Evolutionary conservation across 1,139 yeast genomes (phyloP), one percentile per base, ranked within the genome.

Genomic region (Lodderomyces margitis): DNA sequence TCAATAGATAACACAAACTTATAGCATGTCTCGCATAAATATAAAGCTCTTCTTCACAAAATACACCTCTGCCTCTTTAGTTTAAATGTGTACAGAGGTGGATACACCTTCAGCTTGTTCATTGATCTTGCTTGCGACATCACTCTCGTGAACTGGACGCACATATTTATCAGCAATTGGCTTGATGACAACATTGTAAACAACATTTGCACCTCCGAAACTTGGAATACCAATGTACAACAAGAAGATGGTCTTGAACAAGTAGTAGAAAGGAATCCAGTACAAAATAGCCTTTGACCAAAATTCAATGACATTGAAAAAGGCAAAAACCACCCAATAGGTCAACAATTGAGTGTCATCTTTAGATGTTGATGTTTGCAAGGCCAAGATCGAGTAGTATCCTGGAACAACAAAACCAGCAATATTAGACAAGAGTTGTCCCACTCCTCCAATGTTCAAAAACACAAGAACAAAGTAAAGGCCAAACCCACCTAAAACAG

Each of bases 251-350:
- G 97, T 87, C 80, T 92, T 92, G 75, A 92, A 78, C 59, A 92
- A 79, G 80, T 91, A 92, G 78, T 92, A 92, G 64, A 92, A 89
- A 57, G 99, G 98, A 54, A 92, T 68, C 95, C 96, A 87, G 75
- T 87, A 87, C 50, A 91, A 76, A 54, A 94, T 84, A 33, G 96
- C 84, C 59, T 82, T 80, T 48, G 96, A 83, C 98, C 98, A 92
- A 76, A 88, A 92, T 70, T 92, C 99, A 56, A 88, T 59, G 39
- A 92, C 92, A 62, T 83, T 87, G 70, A 92, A 80, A 57, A 81
- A 82, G 24, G 97, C 96, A 62, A 87, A 92, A 23, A 92, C 96
- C 46, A 92, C 96, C 98, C 98, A 92, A 67, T 92, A 91, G 28
- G 96, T 85, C 60, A 92, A 78, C 63, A 86, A 79, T 57, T 87